phyloP scores from a whole-genome alignment of 2,329 filamentous ascomycete genomes.

The Colletotrichum sp. region DNA sequence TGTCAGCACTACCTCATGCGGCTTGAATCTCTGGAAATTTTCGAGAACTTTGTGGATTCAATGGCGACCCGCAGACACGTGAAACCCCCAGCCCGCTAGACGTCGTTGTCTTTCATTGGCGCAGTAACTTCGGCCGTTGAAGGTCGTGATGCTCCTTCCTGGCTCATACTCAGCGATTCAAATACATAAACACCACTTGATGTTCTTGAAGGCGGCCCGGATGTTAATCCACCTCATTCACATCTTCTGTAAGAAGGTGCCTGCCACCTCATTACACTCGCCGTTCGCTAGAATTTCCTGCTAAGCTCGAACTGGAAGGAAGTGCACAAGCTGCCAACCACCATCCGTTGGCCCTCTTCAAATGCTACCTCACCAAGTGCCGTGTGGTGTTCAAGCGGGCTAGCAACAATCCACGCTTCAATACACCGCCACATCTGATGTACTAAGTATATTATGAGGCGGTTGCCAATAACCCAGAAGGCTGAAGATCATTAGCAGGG shows the following conservation, averaged over 20 bases:
- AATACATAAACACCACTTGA: background rate
- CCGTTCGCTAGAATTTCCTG: background rate
- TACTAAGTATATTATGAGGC: background rate
- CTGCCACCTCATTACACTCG: background rate
- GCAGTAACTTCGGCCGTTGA: background rate
- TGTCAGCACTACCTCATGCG: background rate
- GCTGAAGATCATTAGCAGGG: background rate
- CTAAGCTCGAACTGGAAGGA: background rate
- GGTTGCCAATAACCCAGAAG: background rate
- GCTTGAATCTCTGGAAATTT: background rate
- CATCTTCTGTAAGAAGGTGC: background rate
- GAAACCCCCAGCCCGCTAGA: background rate
- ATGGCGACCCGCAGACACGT: background rate
- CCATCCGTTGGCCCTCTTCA: background rate
- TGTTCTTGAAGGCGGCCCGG: background rate
- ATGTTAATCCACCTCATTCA: background rate
- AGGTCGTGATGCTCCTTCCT: background rate
- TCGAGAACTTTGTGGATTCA: background rate
- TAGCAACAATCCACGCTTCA: background rate
- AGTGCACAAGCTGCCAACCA: background rate
- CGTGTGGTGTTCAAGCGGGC: background rate
- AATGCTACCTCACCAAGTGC: background rate
- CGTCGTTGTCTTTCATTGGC: background rate
- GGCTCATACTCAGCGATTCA: background rate
- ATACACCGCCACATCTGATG: background rate